Evolutionary conservation across 1,284 basidiomycete species (phyloP).

Genomic region (Sporisorium reilianum): DNA sequence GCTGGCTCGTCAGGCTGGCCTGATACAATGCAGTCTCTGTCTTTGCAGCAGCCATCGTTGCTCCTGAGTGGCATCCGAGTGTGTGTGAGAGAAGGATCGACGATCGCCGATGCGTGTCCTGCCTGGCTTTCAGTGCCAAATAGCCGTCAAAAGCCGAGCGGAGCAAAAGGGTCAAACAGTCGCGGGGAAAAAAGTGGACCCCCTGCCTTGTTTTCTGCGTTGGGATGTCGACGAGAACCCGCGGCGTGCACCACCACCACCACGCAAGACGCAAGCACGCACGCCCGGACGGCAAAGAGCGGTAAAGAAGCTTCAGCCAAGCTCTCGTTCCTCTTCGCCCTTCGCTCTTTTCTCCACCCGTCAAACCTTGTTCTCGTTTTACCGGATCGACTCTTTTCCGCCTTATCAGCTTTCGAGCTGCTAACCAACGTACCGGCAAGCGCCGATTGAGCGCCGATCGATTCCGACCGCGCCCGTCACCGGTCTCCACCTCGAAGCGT

Average conservation of each 20-base stretch:
- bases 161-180: not conserved
- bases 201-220: slow-evolving; percentile 1
- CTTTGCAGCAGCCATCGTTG: not conserved
- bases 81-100: not conserved
- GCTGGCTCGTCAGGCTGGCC: not conserved
- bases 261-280: no score
- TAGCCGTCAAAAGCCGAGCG: slow-evolving; percentile 39
- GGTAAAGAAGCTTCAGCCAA: slow-evolving; percentile 7
- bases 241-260: slow-evolving; percentile 9
- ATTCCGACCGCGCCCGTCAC: slow-evolving; percentile 1
- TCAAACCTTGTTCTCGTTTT: not conserved
- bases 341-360: not conserved
- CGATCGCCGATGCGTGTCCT: slow-evolving; percentile 2
- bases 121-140: slow-evolving; percentile 3
- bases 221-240: not conserved
- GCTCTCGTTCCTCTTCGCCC: not conserved
- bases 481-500: not conserved
- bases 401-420: no score
- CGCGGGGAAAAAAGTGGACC: slow-evolving; percentile 30
- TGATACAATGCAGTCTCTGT: not conserved
- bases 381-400: slow-evolving; percentile 33
- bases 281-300: slow-evolving; percentile 20
- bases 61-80: not conserved
- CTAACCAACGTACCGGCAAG: not conserved
- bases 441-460: slow-evolving; percentile 18